Percentiles rank a stretch among this genome's conserved stretches.
Conservation (phyloP, 495 filamentous ascomycete genomes). For the Clohesyomyces aquaticus region DNA sequence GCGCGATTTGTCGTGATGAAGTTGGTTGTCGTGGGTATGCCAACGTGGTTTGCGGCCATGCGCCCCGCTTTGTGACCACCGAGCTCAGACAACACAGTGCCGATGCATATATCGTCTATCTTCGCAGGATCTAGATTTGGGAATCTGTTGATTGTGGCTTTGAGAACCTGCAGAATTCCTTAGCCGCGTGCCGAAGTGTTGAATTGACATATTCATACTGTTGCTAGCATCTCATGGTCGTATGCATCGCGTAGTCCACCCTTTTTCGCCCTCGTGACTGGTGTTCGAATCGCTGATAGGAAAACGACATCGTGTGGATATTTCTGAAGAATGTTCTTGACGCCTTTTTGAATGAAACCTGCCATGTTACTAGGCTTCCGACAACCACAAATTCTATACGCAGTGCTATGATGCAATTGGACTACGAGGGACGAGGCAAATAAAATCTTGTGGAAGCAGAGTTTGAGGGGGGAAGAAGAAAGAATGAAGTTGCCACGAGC, state of each 20-base stretch:
- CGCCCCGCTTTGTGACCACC: slow-evolving; percentile 89
- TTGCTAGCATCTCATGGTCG: slow-evolving; percentile 83
- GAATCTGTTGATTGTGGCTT: slow-evolving; percentile 74
- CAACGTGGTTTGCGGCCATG: slow-evolving; percentile 84
- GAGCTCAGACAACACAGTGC: slow-evolving; percentile 86
- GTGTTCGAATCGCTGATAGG: slow-evolving; percentile 50
- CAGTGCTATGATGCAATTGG: not conserved
- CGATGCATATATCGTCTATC: slow-evolving; percentile 82
- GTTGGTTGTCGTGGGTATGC: slow-evolving; percentile 71
- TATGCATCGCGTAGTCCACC: slow-evolving; percentile 86
- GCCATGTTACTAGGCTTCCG: slow-evolving; percentile 51
- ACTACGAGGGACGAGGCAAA: not conserved
- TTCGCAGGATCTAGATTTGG: slow-evolving; percentile 71
- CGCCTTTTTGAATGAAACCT: slow-evolving; percentile 63
- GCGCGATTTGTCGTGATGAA: slow-evolving; percentile 88
- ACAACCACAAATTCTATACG: not conserved
- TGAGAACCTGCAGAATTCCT: slow-evolving; percentile 56
- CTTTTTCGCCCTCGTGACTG: slow-evolving; percentile 49
- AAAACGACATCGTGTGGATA: slow-evolving; percentile 83
- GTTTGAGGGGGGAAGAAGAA: slow-evolving; percentile 6
- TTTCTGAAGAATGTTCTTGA: slow-evolving; percentile 78
- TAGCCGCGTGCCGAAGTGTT: not conserved
- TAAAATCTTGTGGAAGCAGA: slow-evolving; percentile 1
- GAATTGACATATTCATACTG: slow-evolving; percentile 47
- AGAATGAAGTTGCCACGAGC: slow-evolving; percentile 4